Base-by-base conservation (phyloP, 306 rosid species). In the Arachis hypogaea region DNA sequence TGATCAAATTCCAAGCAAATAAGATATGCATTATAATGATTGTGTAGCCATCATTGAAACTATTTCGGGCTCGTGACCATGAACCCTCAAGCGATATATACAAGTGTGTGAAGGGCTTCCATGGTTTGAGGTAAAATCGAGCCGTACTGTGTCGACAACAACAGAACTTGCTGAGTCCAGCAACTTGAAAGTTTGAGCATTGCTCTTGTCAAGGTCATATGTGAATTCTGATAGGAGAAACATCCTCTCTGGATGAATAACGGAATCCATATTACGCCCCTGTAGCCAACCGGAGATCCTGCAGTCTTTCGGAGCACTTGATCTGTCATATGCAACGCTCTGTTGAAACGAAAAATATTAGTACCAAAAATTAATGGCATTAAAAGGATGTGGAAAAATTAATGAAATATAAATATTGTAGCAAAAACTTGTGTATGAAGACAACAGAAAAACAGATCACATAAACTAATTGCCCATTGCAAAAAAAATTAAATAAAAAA, bases 231-330 rank as follows among this genome's bases (percentile, higher is more conserved):
- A 38, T 40, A 95, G 59, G 14, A 72, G 86, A 75, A 78, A 77
- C 86, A 81, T 84, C 74, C 83, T 91, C 45, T 80, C 86, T 4
- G 63, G 41, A n/a, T 83, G 84, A 7, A 57, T 7, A n/a, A 69
- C 65, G 59, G 82, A 57, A n/a, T 77, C 88, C 2, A 54, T n/a
- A 62, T 70, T 77, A 1, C 42, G 45, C 56, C 81, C 92, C 78
- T 61, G 86, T 68, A 95, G 88, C 99, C 98, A 92, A 49, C 98
- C 99, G 11, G 97, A 90, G 40, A 95, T 78, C 77, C 96, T 84
- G 79, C 98, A 92, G 79, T 90, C 88, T 83, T 88, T 92, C 10
- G 96, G 99, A 54, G 98, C 97, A 60, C 98, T 92, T 52, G 89
- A 77, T 84, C 97, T 79, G 77, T 95, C 98, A 66, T 63, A 95